Evolutionary conservation across 768 basidiomycete species (phyloP), one percentile per base, ranked within the genome.

Genomic region (Collybia nuda): DNA sequence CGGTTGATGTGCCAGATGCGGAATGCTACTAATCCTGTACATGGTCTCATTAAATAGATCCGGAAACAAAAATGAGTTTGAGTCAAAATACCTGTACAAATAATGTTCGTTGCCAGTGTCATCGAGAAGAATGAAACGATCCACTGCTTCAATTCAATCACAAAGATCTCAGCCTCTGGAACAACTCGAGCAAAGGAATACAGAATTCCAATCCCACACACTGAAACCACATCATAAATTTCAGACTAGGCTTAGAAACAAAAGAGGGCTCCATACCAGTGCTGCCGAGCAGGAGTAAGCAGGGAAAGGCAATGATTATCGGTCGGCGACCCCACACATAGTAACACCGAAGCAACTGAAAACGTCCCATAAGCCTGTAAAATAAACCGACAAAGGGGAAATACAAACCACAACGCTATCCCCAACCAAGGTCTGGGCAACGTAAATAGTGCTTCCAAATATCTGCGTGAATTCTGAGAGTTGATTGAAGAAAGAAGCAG

Each of bases 51-150:
- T 28, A 26, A 18, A 43, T 39, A 11, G 24, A 29, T 23, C n/a
- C 22, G 15, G 18, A 53, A 8, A n/a, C n/a, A 32, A 19, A 38
- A 18, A 32, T n/a, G 29, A 36, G 37, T 11, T 6, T 17, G 7
- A 29, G 26, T 19, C 66, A 40, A n/a, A n/a, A n/a, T 44, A 68
- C 69, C 40, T 15, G 70, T 71, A 45, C 72, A 75, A 39, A 64
- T 61, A 35, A 71, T 55, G 57, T 72, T 74, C 5, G 68, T 72
- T 3, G 63, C 54, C 17, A 72, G 65, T 4, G 72, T 71, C 40
- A 69, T 53, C 2, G 65, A 64, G 50, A 74, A 72, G 61, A 74
- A 75, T 1, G 69, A 60, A 7, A 67, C 50, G 44, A 74, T 73
- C 71, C 73, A 73, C 24, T 61, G 51, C n/a, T 60, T 57, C n/a